Conservation (phyloP, 257 asterid species). For the Nemophila menziesii region DNA sequence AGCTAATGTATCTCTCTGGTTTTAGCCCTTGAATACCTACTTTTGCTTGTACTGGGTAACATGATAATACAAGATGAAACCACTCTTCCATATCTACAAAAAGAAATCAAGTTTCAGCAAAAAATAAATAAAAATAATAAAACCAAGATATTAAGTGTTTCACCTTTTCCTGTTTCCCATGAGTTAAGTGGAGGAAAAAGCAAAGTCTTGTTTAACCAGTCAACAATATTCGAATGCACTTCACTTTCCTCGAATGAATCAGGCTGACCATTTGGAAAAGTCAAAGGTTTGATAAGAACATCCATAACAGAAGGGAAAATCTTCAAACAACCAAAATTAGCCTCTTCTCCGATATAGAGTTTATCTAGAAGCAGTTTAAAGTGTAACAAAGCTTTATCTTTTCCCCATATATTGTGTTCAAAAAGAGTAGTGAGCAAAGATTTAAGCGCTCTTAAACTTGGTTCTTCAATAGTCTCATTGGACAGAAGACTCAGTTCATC, state of each 20-base stretch:
- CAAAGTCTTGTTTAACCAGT: slow-evolving; percentile 58
- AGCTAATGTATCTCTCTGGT: slow-evolving; percentile 42
- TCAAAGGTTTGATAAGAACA: slow-evolving; percentile 56
- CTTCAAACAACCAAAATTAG: slow-evolving; percentile 56
- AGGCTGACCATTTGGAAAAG: slow-evolving; percentile 27
- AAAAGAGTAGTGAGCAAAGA: slow-evolving; percentile 44
- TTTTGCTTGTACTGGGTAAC: slow-evolving; percentile 57
- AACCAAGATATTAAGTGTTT: not conserved
- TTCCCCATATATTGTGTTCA: slow-evolving; percentile 54
- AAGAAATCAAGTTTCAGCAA: slow-evolving; percentile 13
- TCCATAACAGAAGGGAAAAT: slow-evolving; percentile 63
- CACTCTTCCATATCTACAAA: slow-evolving; percentile 80
- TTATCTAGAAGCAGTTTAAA: slow-evolving; percentile 45
- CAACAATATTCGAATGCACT: slow-evolving; percentile 39
- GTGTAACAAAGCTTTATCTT: slow-evolving; percentile 43
- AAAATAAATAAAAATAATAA: too few species aligned
- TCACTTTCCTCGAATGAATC: slow-evolving; percentile 33
- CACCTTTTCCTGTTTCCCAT: slow-evolving; percentile 88
- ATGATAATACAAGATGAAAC: slow-evolving; percentile 67
- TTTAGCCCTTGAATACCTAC: slow-evolving; percentile 37
- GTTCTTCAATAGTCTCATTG: slow-evolving; percentile 57
- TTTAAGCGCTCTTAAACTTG: slow-evolving; percentile 68
- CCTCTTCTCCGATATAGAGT: slow-evolving; percentile 62
- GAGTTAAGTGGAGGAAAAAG: slow-evolving; percentile 67
- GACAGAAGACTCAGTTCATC: slow-evolving; percentile 40